These are phyloP conservation scores for Cytauxzoon felis DNA, from an alignment of 169 alveolate genomes.

Conservation along the genomic window DNA sequence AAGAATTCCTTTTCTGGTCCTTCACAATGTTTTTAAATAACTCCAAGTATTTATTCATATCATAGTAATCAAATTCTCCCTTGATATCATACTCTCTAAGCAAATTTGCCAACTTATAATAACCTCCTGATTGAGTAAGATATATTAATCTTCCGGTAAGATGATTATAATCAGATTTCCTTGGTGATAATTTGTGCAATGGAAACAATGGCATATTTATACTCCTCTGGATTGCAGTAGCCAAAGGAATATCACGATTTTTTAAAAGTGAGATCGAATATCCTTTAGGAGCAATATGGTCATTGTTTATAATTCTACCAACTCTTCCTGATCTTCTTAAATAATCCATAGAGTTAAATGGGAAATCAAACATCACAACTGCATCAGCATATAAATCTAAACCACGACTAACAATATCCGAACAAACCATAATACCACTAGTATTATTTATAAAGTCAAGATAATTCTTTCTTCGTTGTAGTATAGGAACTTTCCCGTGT, in stretches of 20 bases:
- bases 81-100: conserved; percentile 33
- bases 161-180: conserved; percentile 41
- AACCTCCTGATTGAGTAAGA: conserved; percentile 60
- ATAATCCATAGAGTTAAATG: conserved; percentile 49
- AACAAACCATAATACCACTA: conserved; percentile 34
- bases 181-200: conserved; percentile 26
- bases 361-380: conserved; percentile 57
- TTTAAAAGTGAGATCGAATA: conserved; percentile 35
- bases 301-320: conserved; percentile 40
- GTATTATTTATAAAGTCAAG: conserved; percentile 3
- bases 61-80: conserved; percentile 38
- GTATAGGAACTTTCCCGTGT: conserved; percentile 53
- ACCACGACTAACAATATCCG: conserved; percentile 58
- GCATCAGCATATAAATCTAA: conserved; percentile 51
- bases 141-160: conserved; percentile 43
- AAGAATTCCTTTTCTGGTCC: conserved; percentile 30
- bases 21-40: conserved; percentile 28
- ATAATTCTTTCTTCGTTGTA: conserved; percentile 33
- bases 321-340: conserved; percentile 36
- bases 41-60: conserved; percentile 43
- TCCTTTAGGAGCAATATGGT: conserved; percentile 31
- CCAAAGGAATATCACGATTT: conserved; percentile 34
- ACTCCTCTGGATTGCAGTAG: conserved; percentile 49
- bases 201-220: conserved; percentile 53
- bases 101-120: conserved; percentile 49